Conservation (phyloP, 768 basidiomycete genomes). For the Mycena albidolilacea region DNA sequence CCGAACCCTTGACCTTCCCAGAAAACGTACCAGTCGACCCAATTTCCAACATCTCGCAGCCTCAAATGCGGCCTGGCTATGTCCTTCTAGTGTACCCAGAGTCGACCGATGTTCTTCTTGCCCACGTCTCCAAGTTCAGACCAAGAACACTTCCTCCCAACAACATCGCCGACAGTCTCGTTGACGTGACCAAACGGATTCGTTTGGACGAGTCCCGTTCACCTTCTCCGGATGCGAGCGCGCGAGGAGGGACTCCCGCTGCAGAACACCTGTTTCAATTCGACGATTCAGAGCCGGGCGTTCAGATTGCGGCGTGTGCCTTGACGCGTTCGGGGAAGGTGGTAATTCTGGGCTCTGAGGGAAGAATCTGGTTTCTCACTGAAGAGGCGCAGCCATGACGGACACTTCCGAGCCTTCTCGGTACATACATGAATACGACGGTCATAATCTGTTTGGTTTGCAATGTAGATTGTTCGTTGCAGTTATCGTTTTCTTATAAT, state of each 20-base stretch:
- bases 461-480: no score
- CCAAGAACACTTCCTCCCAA: background rate
- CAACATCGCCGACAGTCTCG: background rate
- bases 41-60: conserved; percentile 28
- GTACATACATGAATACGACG: no score
- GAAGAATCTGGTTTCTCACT: conserved; percentile 21
- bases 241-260: background rate
- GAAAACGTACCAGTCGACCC: conserved; percentile 1
- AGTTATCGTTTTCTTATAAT: no score
- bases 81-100: conserved; percentile 21
- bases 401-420: no score
- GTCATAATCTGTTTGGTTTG: no score
- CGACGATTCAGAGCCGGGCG: background rate
- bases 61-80: background rate
- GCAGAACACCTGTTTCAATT: background rate
- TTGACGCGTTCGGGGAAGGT: background rate
- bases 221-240: background rate
- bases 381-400: background rate
- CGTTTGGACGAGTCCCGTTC: conserved; percentile 17
- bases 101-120: background rate
- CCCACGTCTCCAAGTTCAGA: background rate
- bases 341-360: conserved; percentile 9
- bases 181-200: conserved; percentile 26
- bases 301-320: conserved; percentile 13
- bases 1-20: background rate